Percentiles rank a stretch among this genome's conserved stretches.
phyloP scores from a whole-genome alignment of 2,329 filamentous ascomycete genomes.

The Colletotrichum agaves region DNA sequence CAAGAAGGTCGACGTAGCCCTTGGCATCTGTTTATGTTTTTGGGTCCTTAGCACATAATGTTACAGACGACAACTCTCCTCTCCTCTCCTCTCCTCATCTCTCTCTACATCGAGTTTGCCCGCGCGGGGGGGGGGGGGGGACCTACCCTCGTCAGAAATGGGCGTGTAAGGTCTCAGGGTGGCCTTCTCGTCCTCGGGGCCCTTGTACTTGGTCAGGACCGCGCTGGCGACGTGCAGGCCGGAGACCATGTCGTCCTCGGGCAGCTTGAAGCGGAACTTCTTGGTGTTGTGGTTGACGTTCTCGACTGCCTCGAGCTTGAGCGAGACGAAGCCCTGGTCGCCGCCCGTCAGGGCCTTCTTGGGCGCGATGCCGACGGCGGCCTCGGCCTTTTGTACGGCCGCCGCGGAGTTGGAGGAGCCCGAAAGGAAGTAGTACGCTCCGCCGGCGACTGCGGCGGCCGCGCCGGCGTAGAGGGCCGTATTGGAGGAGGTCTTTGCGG shows the following conservation, averaged over 20 bases:
- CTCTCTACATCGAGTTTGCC: no score
- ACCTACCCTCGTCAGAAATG: slow-evolving; percentile 80
- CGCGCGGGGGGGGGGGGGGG: no score
- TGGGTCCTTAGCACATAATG: background rate
- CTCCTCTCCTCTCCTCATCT: no score
- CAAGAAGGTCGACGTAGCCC: slow-evolving; percentile 87
- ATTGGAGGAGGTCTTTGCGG: slow-evolving; percentile 63
- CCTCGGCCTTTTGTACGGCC: slow-evolving; percentile 65
- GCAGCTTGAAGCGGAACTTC: slow-evolving; percentile 87
- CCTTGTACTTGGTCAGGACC: slow-evolving; percentile 91
- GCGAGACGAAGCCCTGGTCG: slow-evolving; percentile 87
- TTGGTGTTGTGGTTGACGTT: slow-evolving; percentile 94
- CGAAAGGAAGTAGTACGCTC: slow-evolving; percentile 66
- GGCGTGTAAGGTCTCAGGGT: slow-evolving; percentile 94
- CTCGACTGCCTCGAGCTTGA: slow-evolving; percentile 83
- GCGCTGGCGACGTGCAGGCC: slow-evolving; percentile 87
- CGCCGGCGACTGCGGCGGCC: slow-evolving; percentile 67
- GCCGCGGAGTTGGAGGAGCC: slow-evolving; percentile 46
- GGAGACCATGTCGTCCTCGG: slow-evolving; percentile 84
- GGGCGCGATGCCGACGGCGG: slow-evolving; percentile 52
- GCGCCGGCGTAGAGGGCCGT: slow-evolving; percentile 69
- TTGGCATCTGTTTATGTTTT: slow-evolving; percentile 65
- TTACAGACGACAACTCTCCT: no score
- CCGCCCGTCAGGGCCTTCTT: slow-evolving; percentile 78
- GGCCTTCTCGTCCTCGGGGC: slow-evolving; percentile 83